A percentile compares a stretch with the other conserved stretches of the same genome.
Conservation (phyloP, 148 eudicot genomes). For the Cornus kousa region DNA sequence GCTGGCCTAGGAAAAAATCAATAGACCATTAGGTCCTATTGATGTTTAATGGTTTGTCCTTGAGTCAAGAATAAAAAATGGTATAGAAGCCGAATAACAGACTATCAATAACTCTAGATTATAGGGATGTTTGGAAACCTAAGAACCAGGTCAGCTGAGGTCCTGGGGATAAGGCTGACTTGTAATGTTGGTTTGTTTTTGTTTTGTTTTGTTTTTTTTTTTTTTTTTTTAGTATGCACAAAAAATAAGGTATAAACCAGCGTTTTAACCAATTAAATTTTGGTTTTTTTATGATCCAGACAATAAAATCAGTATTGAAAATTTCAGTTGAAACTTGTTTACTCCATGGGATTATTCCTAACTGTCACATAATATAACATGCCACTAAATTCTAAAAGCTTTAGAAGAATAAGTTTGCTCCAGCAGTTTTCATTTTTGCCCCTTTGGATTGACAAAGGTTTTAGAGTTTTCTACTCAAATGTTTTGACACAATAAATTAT, state of each 20-base stretch:
- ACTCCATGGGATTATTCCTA: neutral
- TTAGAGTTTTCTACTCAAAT: neutral
- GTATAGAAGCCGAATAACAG: neutral
- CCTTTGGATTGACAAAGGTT: neutral
- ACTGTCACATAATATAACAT: neutral
- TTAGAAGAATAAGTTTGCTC: neutral
- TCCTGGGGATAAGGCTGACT: neutral
- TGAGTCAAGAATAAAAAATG: slow-evolving; percentile 1
- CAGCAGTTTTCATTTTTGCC: neutral
- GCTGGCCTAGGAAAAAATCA: neutral
- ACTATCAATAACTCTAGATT: neutral
- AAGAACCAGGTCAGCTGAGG: neutral
- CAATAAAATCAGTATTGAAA: too few relatives aligned
- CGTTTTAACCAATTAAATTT: too few relatives aligned
- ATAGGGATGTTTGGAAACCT: neutral
- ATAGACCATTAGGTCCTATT: neutral
- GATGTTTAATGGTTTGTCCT: neutral
- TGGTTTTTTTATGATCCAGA: too few relatives aligned
- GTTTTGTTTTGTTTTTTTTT: too few relatives aligned
- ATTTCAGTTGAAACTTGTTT: too few relatives aligned
- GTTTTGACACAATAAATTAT: neutral
- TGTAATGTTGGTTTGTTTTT: too few relatives aligned
- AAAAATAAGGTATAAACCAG: too few relatives aligned
- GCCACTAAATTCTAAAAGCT: neutral
- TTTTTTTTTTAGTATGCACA: too few relatives aligned